Evolutionary conservation across 192 early-diverging fungal genomes (phyloP), one percentile per base, ranked within the genome.

Genomic region (Paraglomus occultum): DNA sequence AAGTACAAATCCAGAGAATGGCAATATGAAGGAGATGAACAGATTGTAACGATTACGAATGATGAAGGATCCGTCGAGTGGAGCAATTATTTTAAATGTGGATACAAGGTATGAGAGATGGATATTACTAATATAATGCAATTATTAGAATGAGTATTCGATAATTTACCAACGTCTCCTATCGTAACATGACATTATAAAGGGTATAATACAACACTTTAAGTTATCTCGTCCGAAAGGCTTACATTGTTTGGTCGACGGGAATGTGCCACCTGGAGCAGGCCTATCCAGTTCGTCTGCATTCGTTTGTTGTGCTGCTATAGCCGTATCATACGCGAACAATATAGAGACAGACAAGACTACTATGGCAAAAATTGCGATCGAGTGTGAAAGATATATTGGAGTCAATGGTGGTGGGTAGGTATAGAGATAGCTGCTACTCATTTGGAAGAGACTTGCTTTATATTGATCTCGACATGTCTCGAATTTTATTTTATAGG

Each of bases 81-180:
- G 95, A 83, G 83, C 64, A 95, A 94, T 78, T 97, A 97, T 80
- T 95, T 95, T 77, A 88, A 90, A 78, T 93, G 93, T 74, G 94
- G 92, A 8, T 95, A 94, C 80, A 92, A 90, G 79, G 86, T 83
- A 79, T 53, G 15, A 10, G 6, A 49, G 40, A 70, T 46, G 12
- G 11, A 39, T 31, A 31, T 31, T 3, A 31, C 31, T 31, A 31
- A 31, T 2, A 31, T 31, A 31, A 31, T 31, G n/a, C 20, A 42
- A 63, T 22, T 4, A 8, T 11, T 40, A 12, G 1, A 59, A 39
- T 2, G 7, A 55, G 14, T 45, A 31, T 31, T 31, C 31, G 3
- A 31, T 2, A 2, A 31, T 31, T 31, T 31, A 31, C 31, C 31
- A 1, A 1, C 31, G 31, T 31, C 1, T 31, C 3, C 31, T 31